Percentiles rank a stretch among this genome's conserved stretches.
Evolutionary conservation across 768 basidiomycete species (phyloP).

Genomic region (Epithele typhae): DNA sequence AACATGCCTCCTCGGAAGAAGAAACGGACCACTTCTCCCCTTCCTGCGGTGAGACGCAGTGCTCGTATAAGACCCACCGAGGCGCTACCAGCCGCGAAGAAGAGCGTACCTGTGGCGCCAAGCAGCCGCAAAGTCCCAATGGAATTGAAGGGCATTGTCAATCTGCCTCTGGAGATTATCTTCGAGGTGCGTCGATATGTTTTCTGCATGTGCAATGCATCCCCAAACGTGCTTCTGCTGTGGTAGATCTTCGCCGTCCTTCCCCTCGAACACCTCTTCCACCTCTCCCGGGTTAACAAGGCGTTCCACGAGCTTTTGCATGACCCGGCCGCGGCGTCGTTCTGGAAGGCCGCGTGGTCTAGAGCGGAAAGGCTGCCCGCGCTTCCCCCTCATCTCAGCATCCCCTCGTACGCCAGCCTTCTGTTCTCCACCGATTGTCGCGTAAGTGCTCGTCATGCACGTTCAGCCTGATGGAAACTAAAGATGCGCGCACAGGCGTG

Average conservation of each 20-base stretch:
- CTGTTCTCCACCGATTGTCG: slow-evolving; percentile 32
- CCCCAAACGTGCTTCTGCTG: background rate
- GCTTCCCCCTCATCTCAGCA: slow-evolving; percentile 28
- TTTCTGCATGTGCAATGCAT: background rate
- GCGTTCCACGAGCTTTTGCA: slow-evolving; percentile 31
- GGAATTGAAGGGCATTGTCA: no score
- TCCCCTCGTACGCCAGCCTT: slow-evolving; percentile 33
- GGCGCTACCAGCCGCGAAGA: no score
- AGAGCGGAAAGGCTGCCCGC: slow-evolving; percentile 19
- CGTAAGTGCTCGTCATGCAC: no score
- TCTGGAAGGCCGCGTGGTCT: slow-evolving; percentile 35
- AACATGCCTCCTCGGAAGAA: no score
- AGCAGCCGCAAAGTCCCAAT: no score
- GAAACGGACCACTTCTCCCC: no score
- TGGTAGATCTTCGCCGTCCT: slow-evolving; percentile 36
- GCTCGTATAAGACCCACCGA: no score
- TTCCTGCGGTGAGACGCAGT: no score
- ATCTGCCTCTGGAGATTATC: slow-evolving; percentile 17
- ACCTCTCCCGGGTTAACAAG: slow-evolving; percentile 34
- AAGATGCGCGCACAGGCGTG: no score
- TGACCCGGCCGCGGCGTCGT: slow-evolving; percentile 13
- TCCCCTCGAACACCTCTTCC: slow-evolving; percentile 36
- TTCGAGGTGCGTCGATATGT: slow-evolving; percentile 15
- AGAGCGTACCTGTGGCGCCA: no score
- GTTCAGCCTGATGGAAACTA: no score